Conservation (phyloP, 139 green algal species). For the Tetratostichococcus sp. region DNA sequence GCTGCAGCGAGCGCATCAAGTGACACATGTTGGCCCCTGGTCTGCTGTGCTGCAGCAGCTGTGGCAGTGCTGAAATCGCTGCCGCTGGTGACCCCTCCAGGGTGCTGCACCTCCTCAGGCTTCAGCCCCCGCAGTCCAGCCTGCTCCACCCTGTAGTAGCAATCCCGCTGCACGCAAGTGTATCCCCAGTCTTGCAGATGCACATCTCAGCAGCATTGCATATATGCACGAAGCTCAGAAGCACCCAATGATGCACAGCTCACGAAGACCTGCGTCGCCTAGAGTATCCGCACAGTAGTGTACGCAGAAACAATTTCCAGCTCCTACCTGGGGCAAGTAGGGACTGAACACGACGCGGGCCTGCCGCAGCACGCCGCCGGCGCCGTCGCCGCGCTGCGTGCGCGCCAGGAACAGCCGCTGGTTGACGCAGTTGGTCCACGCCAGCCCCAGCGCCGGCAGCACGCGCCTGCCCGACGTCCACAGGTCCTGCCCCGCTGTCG, state of each 20-base stretch:
- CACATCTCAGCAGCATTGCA: no score
- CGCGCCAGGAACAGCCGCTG: conserved; percentile 56
- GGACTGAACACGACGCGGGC: conserved; percentile 61
- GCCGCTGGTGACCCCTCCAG: not conserved
- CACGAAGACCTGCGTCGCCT: no score
- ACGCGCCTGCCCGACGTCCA: conserved; percentile 46
- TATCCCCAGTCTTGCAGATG: no score
- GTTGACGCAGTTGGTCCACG: conserved; percentile 74
- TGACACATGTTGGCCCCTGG: no score
- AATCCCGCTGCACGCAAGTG: not conserved
- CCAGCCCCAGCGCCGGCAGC: conserved; percentile 64
- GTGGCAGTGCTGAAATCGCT: not conserved
- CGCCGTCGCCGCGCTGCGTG: no score
- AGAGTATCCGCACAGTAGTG: no score
- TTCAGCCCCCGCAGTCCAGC: conserved; percentile 35
- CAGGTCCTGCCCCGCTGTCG: conserved; percentile 34
- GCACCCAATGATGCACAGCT: no score
- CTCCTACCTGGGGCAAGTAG: conserved; percentile 38
- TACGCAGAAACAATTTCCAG: no score
- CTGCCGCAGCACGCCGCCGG: not conserved
- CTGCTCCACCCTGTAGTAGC: conserved; percentile 32
- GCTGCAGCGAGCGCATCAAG: no score
- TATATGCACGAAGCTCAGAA: no score
- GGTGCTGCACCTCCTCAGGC: conserved; percentile 6
- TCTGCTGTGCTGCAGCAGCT: no score